Evolutionary conservation across 2,329 filamentous ascomycete species (phyloP), one percentile per base, ranked within the genome.

Genomic region (Scedosporium minutisporum): DNA sequence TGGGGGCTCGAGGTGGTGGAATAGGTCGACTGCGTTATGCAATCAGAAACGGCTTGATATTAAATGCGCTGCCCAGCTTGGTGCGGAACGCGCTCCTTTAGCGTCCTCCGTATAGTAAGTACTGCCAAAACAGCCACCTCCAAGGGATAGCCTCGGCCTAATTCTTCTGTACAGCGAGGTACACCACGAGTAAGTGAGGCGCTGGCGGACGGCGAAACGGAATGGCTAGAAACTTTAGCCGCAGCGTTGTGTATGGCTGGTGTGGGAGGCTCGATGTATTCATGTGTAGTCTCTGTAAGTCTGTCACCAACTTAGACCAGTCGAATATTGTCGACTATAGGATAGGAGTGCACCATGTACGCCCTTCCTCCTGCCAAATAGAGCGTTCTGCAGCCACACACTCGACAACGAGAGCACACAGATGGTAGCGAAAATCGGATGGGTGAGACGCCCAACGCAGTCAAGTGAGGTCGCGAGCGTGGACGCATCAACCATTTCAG

Each of bases 41-140:
- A 63, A 59, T 33, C 25, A 63, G 46, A 59, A 38, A 44, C 61
- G 61, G 57, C 55, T 63, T 58, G 55, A 62, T 62, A 62, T 62
- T 62, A 62, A 58, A 51, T 23, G 23, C n/a, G 42, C 29, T 53
- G 42, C 59, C 58, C 48, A 44, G 33, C 42, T 55, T 61, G 58
- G 44, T 3, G 42, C 14, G 44, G 21, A 38, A 46, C n/a, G 41
- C 4, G 42, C 33, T 55, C 51, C 51, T 27, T 27, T 61, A 44
- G 21, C 23, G n/a, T 16, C 23, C 46, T n/a, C n/a, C 57, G 57
- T 46, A 59, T 59, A 42, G 21, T 21, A 46, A 38, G 29, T 44
- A 14, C 10, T 38, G 16, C 41, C 58, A 44, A 51, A 29, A 29
- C 23, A 42, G 25, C 58, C 27, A 57, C 33, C 41, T 18, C n/a